Evolutionary conservation across 108 stramenopile genomes (phyloP).

Genomic region (Asterionellopsis glacialis): DNA sequence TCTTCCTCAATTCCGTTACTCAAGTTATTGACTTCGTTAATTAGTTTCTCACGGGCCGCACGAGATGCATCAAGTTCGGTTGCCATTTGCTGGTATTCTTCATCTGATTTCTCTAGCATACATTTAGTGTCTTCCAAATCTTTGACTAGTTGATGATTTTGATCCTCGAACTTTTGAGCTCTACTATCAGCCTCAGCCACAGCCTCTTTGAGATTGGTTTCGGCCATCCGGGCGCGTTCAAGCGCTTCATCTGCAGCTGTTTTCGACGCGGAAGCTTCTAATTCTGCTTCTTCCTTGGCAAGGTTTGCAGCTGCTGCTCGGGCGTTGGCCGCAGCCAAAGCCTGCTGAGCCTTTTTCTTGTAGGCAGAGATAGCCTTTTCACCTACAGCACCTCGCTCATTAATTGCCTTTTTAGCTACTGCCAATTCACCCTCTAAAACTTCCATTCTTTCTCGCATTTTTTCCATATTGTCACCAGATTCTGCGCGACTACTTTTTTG

Average conservation of each 20-base stretch:
- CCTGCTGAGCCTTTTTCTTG: constrained; percentile 83
- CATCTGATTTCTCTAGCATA: constrained; percentile 19
- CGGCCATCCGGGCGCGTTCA: constrained; percentile 55
- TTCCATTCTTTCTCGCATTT: constrained; percentile 22
- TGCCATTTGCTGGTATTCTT: constrained; percentile 26
- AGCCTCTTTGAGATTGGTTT: constrained; percentile 48
- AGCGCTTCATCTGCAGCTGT: constrained; percentile 65
- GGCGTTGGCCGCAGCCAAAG: constrained; percentile 69
- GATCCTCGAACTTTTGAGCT: constrained; percentile 19
- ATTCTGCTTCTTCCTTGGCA: constrained; percentile 83
- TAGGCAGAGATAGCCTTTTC: constrained; percentile 70
- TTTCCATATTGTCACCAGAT: constrained; percentile 47
- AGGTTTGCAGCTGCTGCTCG: constrained; percentile 74
- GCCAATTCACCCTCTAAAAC: constrained; percentile 41
- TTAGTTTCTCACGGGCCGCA: constrained; percentile 18
- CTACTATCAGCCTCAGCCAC: constrained; percentile 40
- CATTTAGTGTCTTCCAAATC: constrained; percentile 23
- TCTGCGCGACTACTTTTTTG: constrained; percentile 46
- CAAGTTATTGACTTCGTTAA: constrained; percentile 22
- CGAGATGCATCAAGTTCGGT: constrained; percentile 7
- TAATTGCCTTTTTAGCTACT: constrained; percentile 35
- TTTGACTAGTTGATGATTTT: constrained; percentile 12
- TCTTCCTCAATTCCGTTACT: constrained; percentile 22
- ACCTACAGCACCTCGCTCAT: constrained; percentile 44
- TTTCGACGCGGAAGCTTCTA: constrained; percentile 73